phyloP scores from a whole-genome alignment of 116 monocot species.

The Papilionanthe hybrid region DNA sequence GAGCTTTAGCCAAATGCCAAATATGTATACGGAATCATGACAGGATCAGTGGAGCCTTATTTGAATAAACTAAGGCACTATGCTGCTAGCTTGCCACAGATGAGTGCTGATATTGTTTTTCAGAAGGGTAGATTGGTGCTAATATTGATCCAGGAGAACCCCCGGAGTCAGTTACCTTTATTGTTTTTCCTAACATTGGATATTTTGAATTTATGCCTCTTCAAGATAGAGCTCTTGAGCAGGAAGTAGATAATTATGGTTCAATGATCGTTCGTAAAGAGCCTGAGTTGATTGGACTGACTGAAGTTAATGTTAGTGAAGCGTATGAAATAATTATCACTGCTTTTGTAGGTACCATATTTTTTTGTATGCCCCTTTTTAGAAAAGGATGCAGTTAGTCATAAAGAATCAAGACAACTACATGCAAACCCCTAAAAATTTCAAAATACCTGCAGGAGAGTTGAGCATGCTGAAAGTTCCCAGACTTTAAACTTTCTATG shows the following conservation, averaged over 20 bases:
- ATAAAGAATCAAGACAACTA: background rate
- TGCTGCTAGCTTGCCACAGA: conserved; percentile 27
- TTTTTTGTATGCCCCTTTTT: background rate
- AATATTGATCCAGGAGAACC: conserved; percentile 19
- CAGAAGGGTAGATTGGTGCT: conserved; percentile 32
- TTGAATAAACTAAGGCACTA: conserved; percentile 32
- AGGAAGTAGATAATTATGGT: conserved; percentile 3
- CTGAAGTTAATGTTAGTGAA: conserved; percentile 51
- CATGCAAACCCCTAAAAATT: background rate
- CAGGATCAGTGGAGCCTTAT: conserved; percentile 39
- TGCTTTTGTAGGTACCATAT: conserved; percentile 55
- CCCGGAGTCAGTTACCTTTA: conserved; percentile 28
- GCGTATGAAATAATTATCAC: conserved; percentile 72
- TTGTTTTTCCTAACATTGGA: conserved; percentile 28
- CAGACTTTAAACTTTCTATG: conserved; percentile 66
- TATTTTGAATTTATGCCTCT: conserved; percentile 42
- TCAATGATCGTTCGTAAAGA: conserved; percentile 13
- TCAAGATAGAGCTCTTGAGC: background rate
- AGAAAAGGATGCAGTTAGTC: background rate
- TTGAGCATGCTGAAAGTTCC: conserved; percentile 45
- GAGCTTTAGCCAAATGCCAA: conserved; percentile 32
- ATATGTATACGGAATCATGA: conserved; percentile 41
- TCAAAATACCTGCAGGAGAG: conserved; percentile 28
- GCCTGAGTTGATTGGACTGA: conserved; percentile 42
- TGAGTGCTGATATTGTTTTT: conserved; percentile 32